Evolutionary conservation across 2,329 filamentous ascomycete genomes (phyloP).

Genomic region (Pseudophaeomoniella oleicola): DNA sequence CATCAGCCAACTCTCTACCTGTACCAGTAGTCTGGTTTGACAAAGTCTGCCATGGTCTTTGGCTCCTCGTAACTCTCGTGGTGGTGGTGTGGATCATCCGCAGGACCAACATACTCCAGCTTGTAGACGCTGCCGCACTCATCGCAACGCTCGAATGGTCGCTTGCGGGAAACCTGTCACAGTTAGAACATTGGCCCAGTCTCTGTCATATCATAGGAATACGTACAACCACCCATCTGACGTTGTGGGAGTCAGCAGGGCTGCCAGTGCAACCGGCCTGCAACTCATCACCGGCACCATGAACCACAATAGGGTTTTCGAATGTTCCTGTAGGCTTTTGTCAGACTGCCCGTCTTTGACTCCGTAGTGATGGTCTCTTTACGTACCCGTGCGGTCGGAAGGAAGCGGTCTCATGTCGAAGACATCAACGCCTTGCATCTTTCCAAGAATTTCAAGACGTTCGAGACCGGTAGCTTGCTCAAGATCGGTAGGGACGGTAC

Average conservation of each 20-base stretch:
- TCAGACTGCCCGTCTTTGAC: slow-evolving; percentile 1
- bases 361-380: no score
- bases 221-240: slow-evolving; percentile 78
- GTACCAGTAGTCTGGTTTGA: slow-evolving; percentile 91
- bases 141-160: slow-evolving; percentile 85
- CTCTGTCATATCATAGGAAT: not conserved
- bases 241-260: slow-evolving; percentile 81
- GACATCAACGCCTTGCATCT: slow-evolving; percentile 96
- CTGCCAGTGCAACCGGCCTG: slow-evolving; percentile 90
- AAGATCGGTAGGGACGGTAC: slow-evolving; percentile 81
- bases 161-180: slow-evolving; percentile 63
- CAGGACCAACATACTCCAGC: slow-evolving; percentile 88
- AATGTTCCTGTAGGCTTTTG: slow-evolving; percentile 52
- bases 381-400: slow-evolving; percentile 67
- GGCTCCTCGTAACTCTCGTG: slow-evolving; percentile 56
- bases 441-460: slow-evolving; percentile 95
- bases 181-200: not conserved
- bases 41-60: slow-evolving; percentile 92
- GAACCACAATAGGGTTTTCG: slow-evolving; percentile 78
- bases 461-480: slow-evolving; percentile 96
- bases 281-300: slow-evolving; percentile 89
- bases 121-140: slow-evolving; percentile 96
- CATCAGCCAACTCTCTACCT: slow-evolving; percentile 23
- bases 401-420: slow-evolving; percentile 98
- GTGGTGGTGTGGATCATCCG: slow-evolving; percentile 51